Base-by-base conservation (phyloP, 2,329 filamentous ascomycete genomes). In the Colletotrichum agaves region DNA sequence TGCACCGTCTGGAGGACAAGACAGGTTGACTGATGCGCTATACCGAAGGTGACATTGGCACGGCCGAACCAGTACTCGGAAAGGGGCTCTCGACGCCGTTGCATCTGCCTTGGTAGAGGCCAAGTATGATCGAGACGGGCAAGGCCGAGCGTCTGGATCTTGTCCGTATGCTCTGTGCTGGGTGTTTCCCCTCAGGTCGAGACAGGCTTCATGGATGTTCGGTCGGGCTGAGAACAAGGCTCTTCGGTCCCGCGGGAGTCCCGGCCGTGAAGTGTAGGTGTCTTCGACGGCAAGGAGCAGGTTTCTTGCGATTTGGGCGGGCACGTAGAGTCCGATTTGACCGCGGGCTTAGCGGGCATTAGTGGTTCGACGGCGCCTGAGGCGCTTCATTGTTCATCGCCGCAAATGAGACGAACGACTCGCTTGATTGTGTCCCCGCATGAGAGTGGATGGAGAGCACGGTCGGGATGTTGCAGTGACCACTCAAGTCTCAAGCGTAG, bases 11-110 rank as follows among this genome's bases (percentile, higher is more conserved):
- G n/a, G 62, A 33, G 49, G 17, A 61, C 52, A 46, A 50, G 50
- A 63, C 53, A 64, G 21, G 17, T 56, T 50, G 44, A 49, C 63
- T 72, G 73, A 71, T 67, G 60, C 68, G 56, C 31, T 58, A 33
- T 61, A 17, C 37, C 17, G 61, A 65, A 80, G 89, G 87, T 67
- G 90, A 92, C 74, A 92, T 92, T 74, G 90, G 90, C 11, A 92
- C 89, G 65, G 90, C 89, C 13, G 88, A 90, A 71, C 79, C 78
- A 12, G 86, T 89, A 5, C 81, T 93, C 31, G 90, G 91, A 5
- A 85, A 85, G 69, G 78, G 85, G 71, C 78, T 92, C 50, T 78
- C 88, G 12, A 91, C 88, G 5, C 90, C 90, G 37, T 79, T 93
- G 63, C 85, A 90, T 72, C 75, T 93, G 41, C 90, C 90, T 37